phyloP scores from a whole-genome alignment of 176 grass and related monocot species.

The Oryza nivara region DNA sequence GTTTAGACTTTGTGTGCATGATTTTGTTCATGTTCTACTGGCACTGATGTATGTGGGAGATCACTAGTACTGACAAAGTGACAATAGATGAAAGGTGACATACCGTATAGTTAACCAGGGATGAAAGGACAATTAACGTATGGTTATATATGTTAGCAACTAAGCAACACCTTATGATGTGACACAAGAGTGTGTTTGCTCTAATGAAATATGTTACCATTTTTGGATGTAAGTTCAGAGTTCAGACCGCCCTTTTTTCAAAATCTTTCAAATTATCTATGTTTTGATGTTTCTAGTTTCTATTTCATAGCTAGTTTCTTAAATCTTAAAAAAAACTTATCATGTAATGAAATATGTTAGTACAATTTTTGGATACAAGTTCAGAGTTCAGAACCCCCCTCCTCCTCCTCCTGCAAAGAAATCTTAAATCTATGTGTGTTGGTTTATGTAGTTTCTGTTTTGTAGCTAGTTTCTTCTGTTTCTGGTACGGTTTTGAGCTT shows the following conservation, averaged over 20 bases:
- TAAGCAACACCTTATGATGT: background rate
- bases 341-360: background rate
- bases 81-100: background rate
- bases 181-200: constrained; percentile 6
- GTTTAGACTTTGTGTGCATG: constrained; percentile 14
- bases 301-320: background rate
- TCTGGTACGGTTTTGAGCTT: background rate
- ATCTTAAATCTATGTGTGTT: background rate
- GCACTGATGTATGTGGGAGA: background rate
- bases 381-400: too few relatives aligned
- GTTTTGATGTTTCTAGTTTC: background rate
- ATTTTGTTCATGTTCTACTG: background rate
- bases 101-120: background rate
- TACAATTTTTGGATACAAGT: background rate
- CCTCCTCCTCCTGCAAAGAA: background rate
- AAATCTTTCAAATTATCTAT: background rate
- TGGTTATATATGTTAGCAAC: background rate
- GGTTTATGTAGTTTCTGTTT: background rate
- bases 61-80: constrained; percentile 20
- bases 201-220: background rate
- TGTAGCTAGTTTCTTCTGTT: background rate
- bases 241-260: background rate
- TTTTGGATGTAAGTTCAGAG: background rate
- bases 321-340: too few relatives aligned
- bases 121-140: background rate